phyloP scores from a whole-genome alignment of 257 asterid species.

The Scutellaria galericulata region DNA sequence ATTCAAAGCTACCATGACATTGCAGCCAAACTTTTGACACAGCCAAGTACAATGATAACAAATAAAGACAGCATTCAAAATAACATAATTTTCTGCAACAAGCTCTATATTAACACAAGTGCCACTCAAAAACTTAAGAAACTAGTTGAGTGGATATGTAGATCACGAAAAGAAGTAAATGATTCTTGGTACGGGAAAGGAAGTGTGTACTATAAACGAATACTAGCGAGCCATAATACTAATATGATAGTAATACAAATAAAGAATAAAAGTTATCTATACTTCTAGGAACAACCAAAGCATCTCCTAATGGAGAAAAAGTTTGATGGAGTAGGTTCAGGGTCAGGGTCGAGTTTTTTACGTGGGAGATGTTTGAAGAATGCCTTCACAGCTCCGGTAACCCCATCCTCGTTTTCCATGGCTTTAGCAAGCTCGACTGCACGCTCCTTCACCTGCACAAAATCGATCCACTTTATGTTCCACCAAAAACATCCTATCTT shows the following conservation, averaged over 20 bases:
- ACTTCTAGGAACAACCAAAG: constrained; percentile 81
- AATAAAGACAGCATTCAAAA: constrained; percentile 4
- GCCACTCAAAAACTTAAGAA: neutral
- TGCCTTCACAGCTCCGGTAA: constrained; percentile 90
- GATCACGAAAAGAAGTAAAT: constrained; percentile 13
- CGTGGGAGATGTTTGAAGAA: constrained; percentile 84
- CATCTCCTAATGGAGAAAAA: constrained; percentile 69
- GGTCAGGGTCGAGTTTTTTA: constrained; percentile 53
- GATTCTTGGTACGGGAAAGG: neutral
- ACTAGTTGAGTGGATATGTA: neutral
- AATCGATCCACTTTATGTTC: constrained; percentile 30
- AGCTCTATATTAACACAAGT: constrained; percentile 15
- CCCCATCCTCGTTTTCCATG: constrained; percentile 96
- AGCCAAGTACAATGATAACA: neutral
- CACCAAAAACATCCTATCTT: neutral
- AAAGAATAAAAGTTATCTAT: constrained; percentile 28
- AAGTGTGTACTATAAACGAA: neutral
- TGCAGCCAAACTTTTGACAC: too few relatives aligned
- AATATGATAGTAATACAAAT: constrained; percentile 3
- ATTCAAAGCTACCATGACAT: too few relatives aligned
- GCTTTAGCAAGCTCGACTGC: constrained; percentile 88
- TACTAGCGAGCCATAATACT: neutral
- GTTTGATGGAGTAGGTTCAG: constrained; percentile 52
- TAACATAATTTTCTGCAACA: constrained; percentile 3
- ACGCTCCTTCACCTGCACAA: constrained; percentile 78